Base-by-base conservation (phyloP, 1,139 yeast species). In the Eremothecium coryli region DNA sequence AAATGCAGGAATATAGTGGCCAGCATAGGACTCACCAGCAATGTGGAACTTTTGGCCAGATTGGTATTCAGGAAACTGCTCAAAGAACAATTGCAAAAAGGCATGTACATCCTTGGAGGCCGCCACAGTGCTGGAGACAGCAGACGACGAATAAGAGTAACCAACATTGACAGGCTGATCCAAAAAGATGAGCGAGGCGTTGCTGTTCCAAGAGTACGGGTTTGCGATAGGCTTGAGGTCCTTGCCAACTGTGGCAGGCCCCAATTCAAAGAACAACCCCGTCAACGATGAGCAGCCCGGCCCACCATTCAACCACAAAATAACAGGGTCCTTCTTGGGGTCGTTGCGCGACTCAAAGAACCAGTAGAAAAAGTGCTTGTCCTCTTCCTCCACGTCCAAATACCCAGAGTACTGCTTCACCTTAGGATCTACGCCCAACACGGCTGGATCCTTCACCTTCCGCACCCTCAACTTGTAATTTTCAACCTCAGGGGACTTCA, bases 1-100 rank as follows among this genome's bases (percentile, higher is more conserved):
- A 58, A 90, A 82, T 7, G 76, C 88, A 21, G 97, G 98, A 48
- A 90, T 86, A 62, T 90, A 90, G 61, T 90, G 97, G 43, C 98
- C 98, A 37, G 95, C 98, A 57, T 90, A 90, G n/a, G 95, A 84
- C 64, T 90, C 97, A 50, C 97, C 98, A 31, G 97, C 93, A 62
- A 90, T 86, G 62, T 88, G 97, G 79, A 90, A 86, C 36, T 73
- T 76, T 41, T 72, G 68, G 15, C 48, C 52, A 12, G 46, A 38
- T 32, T 70, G 61, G 64, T 81, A 85, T 62, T 88, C 75, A 29
- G 96, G 94, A 73, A 86, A 90, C 58, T 82, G 84, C 60, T 81
- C 72, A 70, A 82, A 90, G 68, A 90, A 90, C 56, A 88, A 71
- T 54, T 82, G 80, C 61, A 90, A 70, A 63, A 90, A 88, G 1